Conservation (phyloP, 129 eudicot genomes). For the Lactuca saligna region DNA sequence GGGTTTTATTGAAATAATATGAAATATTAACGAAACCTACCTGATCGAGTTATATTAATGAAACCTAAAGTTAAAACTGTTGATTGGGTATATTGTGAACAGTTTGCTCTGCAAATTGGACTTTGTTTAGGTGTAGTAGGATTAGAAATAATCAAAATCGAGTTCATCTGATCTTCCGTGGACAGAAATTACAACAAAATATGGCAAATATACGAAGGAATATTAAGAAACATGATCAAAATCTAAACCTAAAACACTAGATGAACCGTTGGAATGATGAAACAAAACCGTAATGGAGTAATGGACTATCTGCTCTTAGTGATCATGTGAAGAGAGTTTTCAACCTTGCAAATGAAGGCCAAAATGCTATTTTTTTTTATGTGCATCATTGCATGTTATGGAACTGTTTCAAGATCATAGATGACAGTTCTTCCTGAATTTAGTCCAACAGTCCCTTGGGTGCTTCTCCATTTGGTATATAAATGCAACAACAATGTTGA, state of each 20-base stretch:
- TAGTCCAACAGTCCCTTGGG: too few relatives aligned
- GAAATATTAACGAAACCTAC: not conserved
- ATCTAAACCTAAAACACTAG: not conserved
- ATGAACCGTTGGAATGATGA: not conserved
- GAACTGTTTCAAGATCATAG: not conserved
- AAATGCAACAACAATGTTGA: too few relatives aligned
- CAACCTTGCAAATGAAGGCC: too few relatives aligned
- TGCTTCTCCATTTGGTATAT: too few relatives aligned
- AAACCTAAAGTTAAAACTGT: not conserved
- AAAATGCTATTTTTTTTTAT: too few relatives aligned
- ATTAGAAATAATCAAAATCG: conserved; percentile 1
- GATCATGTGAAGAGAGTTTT: too few relatives aligned
- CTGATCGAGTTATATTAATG: not conserved
- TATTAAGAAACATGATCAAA: not conserved
- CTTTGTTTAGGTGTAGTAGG: conserved; percentile 4
- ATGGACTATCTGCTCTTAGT: too few relatives aligned
- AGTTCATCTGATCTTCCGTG: conserved; percentile 8
- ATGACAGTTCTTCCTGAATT: too few relatives aligned
- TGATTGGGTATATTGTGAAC: not conserved
- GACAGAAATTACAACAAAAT: not conserved
- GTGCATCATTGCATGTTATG: not conserved
- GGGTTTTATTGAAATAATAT: conserved; percentile 18
- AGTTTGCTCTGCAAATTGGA: conserved; percentile 7
- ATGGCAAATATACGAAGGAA: not conserved
- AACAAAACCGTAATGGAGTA: not conserved